A percentile compares a stretch with the other conserved stretches of the same genome.
Evolutionary conservation across 1,284 basidiomycete species (phyloP).

Genomic region (Moesziomyces globuligerus): DNA sequence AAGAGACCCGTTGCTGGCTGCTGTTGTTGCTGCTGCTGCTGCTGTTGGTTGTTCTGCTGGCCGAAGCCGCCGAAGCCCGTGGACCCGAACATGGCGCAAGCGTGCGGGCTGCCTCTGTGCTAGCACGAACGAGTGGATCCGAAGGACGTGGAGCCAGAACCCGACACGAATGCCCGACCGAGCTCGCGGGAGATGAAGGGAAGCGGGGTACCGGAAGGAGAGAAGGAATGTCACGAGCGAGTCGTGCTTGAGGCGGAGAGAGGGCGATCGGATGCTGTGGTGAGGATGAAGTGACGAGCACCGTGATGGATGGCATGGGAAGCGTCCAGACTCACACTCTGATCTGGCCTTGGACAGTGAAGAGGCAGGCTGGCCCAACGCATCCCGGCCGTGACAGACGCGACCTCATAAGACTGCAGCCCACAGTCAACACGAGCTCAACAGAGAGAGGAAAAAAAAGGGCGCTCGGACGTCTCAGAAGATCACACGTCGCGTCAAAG

Average conservation of each 20-base stretch:
- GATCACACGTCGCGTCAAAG: slow-evolving; percentile 4
- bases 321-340: too few species aligned
- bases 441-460: too few species aligned
- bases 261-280: neutral
- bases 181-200: neutral
- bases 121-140: too few species aligned
- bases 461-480: slow-evolving; percentile 5
- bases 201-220: neutral
- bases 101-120: neutral
- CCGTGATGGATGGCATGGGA: too few species aligned
- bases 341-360: too few species aligned
- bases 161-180: too few species aligned
- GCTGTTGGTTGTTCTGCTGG: slow-evolving; percentile 58
- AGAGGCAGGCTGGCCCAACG: too few species aligned
- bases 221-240: neutral
- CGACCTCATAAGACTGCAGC: too few species aligned
- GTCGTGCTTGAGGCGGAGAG: neutral
- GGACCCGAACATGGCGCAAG: slow-evolving; percentile 52
- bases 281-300: neutral
- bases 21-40: slow-evolving; percentile 65
- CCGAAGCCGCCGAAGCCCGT: slow-evolving; percentile 58
- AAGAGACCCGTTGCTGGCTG: slow-evolving; percentile 64
- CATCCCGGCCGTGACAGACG: too few species aligned
- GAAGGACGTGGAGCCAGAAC: too few species aligned
- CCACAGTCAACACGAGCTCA: too few species aligned